Conservation (phyloP, 352 stramenopile genomes). For the Pythium pectinolyticum region DNA sequence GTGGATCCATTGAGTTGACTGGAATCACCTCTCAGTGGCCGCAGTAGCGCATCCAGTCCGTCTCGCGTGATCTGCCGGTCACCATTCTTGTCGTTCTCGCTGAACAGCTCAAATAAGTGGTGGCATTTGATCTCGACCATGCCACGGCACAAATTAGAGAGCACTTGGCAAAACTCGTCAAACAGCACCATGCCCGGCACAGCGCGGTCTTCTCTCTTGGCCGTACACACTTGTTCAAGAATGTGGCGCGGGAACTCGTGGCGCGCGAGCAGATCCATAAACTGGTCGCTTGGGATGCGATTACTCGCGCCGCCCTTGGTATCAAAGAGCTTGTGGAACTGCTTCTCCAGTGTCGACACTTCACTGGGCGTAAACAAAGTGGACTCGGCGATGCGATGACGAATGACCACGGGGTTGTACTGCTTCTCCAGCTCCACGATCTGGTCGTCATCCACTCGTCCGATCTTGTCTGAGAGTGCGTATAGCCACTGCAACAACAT, state of each 20-base stretch:
- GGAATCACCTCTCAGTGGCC: slow-evolving; percentile 7
- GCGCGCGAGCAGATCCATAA: slow-evolving; percentile 51
- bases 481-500: slow-evolving; percentile 69
- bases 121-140: slow-evolving; percentile 37
- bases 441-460: slow-evolving; percentile 60
- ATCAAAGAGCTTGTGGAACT: slow-evolving; percentile 79
- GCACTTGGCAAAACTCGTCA: slow-evolving; percentile 80
- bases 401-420: slow-evolving; percentile 82
- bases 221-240: slow-evolving; percentile 45
- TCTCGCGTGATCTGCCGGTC: slow-evolving; percentile 34
- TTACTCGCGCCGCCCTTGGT: slow-evolving; percentile 69
- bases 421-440: slow-evolving; percentile 74
- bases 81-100: slow-evolving; percentile 11
- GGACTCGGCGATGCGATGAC: slow-evolving; percentile 67
- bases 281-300: slow-evolving; percentile 57
- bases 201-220: slow-evolving; percentile 25
- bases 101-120: slow-evolving; percentile 67
- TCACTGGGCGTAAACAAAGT: slow-evolving; percentile 75
- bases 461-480: slow-evolving; percentile 63
- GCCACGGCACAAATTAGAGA: slow-evolving; percentile 75
- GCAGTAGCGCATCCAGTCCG: slow-evolving; percentile 43
- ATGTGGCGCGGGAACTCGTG: slow-evolving; percentile 47
- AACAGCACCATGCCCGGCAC: slow-evolving; percentile 65
- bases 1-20: slow-evolving; percentile 30
- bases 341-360: slow-evolving; percentile 70